Evolutionary conservation across 192 early-diverging fungal genomes (phyloP).

Genomic region (Coemansia sp.): DNA sequence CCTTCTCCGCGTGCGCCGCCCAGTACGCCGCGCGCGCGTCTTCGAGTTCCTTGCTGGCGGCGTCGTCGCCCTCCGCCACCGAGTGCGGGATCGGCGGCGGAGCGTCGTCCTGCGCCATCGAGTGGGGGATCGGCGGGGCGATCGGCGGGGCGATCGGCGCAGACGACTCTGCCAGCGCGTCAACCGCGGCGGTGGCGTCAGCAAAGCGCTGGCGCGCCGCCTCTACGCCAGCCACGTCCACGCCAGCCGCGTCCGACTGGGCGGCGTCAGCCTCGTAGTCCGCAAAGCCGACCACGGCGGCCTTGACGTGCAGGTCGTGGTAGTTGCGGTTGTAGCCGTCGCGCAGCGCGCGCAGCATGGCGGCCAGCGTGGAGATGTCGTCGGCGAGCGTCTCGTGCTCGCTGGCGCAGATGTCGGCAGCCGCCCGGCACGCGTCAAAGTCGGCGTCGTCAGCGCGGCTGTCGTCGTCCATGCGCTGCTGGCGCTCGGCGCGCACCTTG

Average conservation of each 20-base stretch:
- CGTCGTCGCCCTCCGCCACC: neutral
- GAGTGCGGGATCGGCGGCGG: neutral
- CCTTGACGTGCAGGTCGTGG: conserved; percentile 61
- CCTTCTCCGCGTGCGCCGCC: conserved; percentile 18
- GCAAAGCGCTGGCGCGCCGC: conserved; percentile 19
- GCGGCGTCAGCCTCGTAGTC: conserved; percentile 23
- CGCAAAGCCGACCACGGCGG: conserved; percentile 48
- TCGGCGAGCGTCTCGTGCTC: conserved; percentile 30
- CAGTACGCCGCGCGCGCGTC: conserved; percentile 25
- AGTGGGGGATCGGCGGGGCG: neutral
- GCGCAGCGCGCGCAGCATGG: conserved; percentile 36
- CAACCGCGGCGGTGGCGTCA: conserved; percentile 10
- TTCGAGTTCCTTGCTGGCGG: conserved; percentile 9
- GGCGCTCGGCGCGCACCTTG: conserved; percentile 24
- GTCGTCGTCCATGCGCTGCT: conserved; percentile 30
- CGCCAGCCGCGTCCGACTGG: conserved; percentile 15
- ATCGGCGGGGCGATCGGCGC: neutral
- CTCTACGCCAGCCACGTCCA: conserved; percentile 15
- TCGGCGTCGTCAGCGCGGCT: conserved; percentile 28
- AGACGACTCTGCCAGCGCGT: neutral
- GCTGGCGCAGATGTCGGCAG: conserved; percentile 29
- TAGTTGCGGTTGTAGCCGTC: conserved; percentile 60
- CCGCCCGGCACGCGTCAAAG: conserved; percentile 18
- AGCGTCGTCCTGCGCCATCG: neutral
- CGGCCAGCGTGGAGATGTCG: conserved; percentile 14